Evolutionary conservation across 768 basidiomycete species (phyloP), one percentile per base, ranked within the genome.

Genomic region (Lyophyllum atratum): DNA sequence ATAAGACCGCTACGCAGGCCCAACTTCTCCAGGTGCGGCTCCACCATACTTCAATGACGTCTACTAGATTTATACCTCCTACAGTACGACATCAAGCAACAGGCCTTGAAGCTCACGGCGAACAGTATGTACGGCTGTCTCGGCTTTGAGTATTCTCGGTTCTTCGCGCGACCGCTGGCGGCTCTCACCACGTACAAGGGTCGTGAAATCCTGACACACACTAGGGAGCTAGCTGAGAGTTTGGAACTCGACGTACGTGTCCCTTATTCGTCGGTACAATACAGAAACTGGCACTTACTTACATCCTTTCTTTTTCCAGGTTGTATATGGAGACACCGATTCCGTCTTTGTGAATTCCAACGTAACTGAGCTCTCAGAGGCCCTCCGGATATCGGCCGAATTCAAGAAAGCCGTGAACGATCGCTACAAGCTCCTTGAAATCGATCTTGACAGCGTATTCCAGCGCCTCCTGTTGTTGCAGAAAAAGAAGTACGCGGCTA

Each of bases 41-140:
- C 14, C 31, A 33, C 29, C 37, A 8, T 46, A 9, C 43, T 2
- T 25, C 7, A 22, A 22, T 26, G 42, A 28, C 14, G 45, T 8
- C 29, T 5, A 50, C 8, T 12, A 25, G 37, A n/a, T 52, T 33
- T 25, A 45, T 42, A 25, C 14, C 43, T 42, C 14, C 25, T 55
- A 1, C 66, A 98, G 92, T 98, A 89, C 67, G 95, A 99, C 66
- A 97, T 98, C 76, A 95, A 94, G 68, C 97, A 99, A 64, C 88
- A 92, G 72, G 97, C 97, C 1, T 79, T 98, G 49, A 98, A 98
- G 75, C 85, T 98, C 31, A 99, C 97, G 4, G 97, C 97, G 48
- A 98, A 99, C 76, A 95, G 93, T 80, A 99, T 98, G 97, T 99
- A 99, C 72, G 97, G 97, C 17, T 99, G 97, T 79, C 87, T 99